Conservation (phyloP, 2,329 filamentous ascomycete species). For the Fusarium napiforme region DNA sequence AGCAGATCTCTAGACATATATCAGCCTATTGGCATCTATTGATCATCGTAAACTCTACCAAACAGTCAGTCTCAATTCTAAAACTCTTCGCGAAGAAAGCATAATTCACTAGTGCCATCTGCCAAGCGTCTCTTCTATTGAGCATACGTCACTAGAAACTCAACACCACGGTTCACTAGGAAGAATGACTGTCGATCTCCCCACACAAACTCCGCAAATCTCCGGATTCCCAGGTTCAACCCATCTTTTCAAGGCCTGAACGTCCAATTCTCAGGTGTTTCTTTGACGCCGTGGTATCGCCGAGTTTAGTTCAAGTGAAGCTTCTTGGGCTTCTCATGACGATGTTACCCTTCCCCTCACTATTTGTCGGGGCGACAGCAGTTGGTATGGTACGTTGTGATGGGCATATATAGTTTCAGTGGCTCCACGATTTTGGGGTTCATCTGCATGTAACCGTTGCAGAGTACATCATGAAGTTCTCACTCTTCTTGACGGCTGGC, state of each 20-base stretch:
- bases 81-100: not conserved
- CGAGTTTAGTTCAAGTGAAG: conserved; percentile 7
- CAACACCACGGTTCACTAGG: conserved; percentile 20
- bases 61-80: not conserved
- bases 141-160: conserved; percentile 30
- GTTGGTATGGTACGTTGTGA: not conserved
- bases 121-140: conserved; percentile 22
- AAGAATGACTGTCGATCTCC: conserved; percentile 30
- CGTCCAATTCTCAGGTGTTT: not conserved
- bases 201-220: conserved; percentile 36
- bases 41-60: not conserved
- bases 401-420: conserved; percentile 25
- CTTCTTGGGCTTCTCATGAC: conserved; percentile 11
- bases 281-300: conserved; percentile 32
- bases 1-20: not conserved
- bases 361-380: conserved; percentile 26
- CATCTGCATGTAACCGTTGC: not conserved
- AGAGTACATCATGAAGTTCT: conserved; percentile 26
- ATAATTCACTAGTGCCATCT: conserved; percentile 11
- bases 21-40: not conserved
- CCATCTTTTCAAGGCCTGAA: not conserved
- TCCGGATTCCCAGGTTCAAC: conserved; percentile 31
- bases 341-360: conserved; percentile 28
- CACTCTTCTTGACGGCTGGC: conserved; percentile 24
- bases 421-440: not conserved